Conservation (phyloP, 2,329 filamentous ascomycete species). For the Xylaria sp. region DNA sequence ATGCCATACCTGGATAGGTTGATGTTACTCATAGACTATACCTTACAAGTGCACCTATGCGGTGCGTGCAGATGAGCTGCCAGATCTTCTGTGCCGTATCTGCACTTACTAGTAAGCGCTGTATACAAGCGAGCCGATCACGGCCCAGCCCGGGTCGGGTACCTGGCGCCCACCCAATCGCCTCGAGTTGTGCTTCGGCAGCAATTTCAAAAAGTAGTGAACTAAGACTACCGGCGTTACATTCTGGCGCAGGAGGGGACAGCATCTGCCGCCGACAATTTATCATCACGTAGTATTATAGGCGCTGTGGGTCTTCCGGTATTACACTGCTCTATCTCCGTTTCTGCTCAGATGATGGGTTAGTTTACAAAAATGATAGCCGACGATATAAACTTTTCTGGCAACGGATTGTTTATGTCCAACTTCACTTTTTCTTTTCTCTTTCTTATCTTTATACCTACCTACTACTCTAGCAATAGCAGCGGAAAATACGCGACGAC, state of each 20-base stretch:
- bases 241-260: not conserved
- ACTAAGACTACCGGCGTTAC: not conserved
- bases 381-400: not conserved
- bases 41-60: slow-evolving; percentile 1
- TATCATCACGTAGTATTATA: slow-evolving; percentile 2
- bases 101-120: slow-evolving; percentile 3
- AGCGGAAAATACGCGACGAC: not conserved
- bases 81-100: not conserved
- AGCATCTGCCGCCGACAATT: not conserved
- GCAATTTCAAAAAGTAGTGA: not conserved
- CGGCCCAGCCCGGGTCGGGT: slow-evolving; percentile 11
- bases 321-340: slow-evolving; percentile 10
- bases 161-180: not conserved
- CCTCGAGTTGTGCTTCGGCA: not conserved
- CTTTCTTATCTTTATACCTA: not conserved
- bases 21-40: not conserved
- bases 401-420: not conserved
- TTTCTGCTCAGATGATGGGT: not conserved
- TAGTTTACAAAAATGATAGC: not conserved
- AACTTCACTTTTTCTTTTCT: not conserved
- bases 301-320: slow-evolving; percentile 5
- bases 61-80: slow-evolving; percentile 5
- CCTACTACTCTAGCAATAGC: not conserved
- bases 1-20: slow-evolving; percentile 1
- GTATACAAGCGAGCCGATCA: slow-evolving; percentile 3